Evolutionary conservation across 1,284 basidiomycete species (phyloP), one percentile per base, ranked within the genome.

Genomic region (Malassezia furfur): DNA sequence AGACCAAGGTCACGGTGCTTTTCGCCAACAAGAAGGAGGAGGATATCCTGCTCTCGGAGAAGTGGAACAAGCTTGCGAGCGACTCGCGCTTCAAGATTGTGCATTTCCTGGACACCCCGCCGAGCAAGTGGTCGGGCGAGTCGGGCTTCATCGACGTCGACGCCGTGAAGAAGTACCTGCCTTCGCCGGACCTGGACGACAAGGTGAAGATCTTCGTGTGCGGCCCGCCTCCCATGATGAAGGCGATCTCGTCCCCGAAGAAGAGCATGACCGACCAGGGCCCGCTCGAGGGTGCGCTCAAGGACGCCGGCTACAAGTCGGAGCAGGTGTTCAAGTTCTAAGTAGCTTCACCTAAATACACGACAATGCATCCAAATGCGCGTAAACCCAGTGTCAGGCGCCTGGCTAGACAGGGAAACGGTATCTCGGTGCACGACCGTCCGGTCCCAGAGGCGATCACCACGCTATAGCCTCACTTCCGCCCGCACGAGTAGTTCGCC

Each of bases 171-270:
- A 78, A 86, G 68, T 78, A 89, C 75, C 79, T 91, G 47, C 81
- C 84, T 35, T 55, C 60, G 21, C 78, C 89, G 15, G 80, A 79
- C 10, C 76, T 84, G 45, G 84, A 81, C 5, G 82, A 87, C 59
- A 91, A 90, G 78, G 80, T 88, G 70, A 91, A 90, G 78, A 79
- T 93, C 50, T 89, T 91, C 74, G 79, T 96, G 32, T 96, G 91
- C 72, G 90, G 87, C 19, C 66, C 70, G 31, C 66, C 66, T 31
- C 63, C 65, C 22, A 68, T 67, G 60, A 63, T 70, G 17, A 66
- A 68, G 57, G 69, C 69, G 19, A 61, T 74, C 46, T 63, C 59
- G 48, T 70, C 70, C 45, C 63, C 62, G 5, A 74, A 73, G 64
- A 66, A 69, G 9, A 67, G 66, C 57, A 67, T 66, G 57, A 64